Conservation (phyloP, 1,284 basidiomycete genomes). For the Taiwanofungus camphoratus region DNA sequence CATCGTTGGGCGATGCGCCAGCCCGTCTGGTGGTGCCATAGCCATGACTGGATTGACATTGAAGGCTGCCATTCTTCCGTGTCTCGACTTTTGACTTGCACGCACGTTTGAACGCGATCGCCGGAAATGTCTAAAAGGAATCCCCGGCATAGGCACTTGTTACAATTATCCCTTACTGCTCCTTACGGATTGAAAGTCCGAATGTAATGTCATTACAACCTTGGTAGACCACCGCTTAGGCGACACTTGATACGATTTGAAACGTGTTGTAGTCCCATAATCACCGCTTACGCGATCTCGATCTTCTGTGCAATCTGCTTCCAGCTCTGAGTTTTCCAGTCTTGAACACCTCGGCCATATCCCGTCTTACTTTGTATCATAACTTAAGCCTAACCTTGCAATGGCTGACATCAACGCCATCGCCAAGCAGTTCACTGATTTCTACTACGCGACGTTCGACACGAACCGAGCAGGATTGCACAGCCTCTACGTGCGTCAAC, state of each 20-base stretch:
- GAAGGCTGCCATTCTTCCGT: constrained; percentile 15
- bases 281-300: constrained; percentile 3
- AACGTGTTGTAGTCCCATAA: constrained; percentile 1
- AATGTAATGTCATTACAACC: too few relatives aligned
- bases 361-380: constrained; percentile 6
- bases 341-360: not conserved
- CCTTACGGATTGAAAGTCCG: too few relatives aligned
- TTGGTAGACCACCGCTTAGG: too few relatives aligned
- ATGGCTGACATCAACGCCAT: constrained; percentile 72
- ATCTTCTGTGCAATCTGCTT: constrained; percentile 7
- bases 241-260: constrained; percentile 1
- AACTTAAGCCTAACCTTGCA: constrained; percentile 19
- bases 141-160: too few relatives aligned
- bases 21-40: constrained; percentile 21
- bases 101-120: too few relatives aligned
- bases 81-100: too few relatives aligned
- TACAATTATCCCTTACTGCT: too few relatives aligned
- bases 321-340: not conserved
- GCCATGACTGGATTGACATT: constrained; percentile 22
- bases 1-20: constrained; percentile 52
- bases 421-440: constrained; percentile 66
- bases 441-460: constrained; percentile 76
- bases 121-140: too few relatives aligned
- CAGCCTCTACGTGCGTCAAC: constrained; percentile 66
- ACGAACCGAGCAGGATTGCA: constrained; percentile 46